Base-by-base conservation (phyloP, 2,329 filamentous ascomycete species). In the Huntiella moniliformis region DNA sequence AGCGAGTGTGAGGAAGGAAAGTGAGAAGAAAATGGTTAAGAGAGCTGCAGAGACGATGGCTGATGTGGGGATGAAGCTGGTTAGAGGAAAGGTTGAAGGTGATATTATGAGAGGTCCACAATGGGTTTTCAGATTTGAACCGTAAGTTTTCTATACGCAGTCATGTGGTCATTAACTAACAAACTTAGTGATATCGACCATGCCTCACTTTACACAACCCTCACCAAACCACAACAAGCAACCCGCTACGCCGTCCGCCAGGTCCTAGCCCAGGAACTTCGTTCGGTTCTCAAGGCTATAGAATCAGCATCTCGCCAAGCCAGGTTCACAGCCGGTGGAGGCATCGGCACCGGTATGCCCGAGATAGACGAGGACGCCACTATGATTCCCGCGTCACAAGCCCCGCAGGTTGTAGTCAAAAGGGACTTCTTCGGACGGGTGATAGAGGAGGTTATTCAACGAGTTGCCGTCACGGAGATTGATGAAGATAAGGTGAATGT, bases 71-170 rank as follows among this genome's bases (percentile, higher is more conserved):
- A 74, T 96, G 12, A 70, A 73, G 2, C 80, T 96, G 58, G 82
- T 93, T 53, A 80, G 78, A 56, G 80, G 82, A 10, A 77, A 79
- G 54, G 73, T 96, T 38, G 86, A 93, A 56, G 69, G 68, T 10
- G 79, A 82, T 33, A 70, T 71, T 5, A 60, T 68, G 4, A 71
- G 74, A 32, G 77, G 73, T n/a, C 63, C 69, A 13, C 70, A 76
- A 53, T 96, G 78, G 71, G 79, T 93, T 6, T 96, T 93, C 61
- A 77, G 91, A 45, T 87, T 98, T 83, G 88, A 96, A 56, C 91
- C 91, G 71, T 87, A 66, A 70, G 80, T 77, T 15, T 35, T 28
- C 16, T 16, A 4, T 11, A 13, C 36, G 5, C 32, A 35, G 44
- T 31, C 18, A 11, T 31, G n/a, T 32, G 41, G 36, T 35, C 36